Conservation (phyloP, 2,329 filamentous ascomycete species). For the Beauveria varroae region DNA sequence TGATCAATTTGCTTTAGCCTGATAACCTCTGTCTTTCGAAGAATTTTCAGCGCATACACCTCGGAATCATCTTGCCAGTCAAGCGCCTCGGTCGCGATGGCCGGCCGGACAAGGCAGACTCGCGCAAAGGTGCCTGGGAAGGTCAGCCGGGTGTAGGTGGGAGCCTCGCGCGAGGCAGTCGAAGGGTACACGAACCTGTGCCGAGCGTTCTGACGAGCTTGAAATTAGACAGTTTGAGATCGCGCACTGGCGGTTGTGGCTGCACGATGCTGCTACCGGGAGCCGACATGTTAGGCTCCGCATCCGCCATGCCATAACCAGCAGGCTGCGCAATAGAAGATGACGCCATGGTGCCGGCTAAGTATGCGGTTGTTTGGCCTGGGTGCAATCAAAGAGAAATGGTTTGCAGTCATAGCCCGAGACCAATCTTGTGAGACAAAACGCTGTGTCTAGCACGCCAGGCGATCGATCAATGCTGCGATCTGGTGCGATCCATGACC, state of each 20-base stretch:
- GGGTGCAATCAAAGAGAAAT: not conserved
- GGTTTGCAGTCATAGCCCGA: not conserved
- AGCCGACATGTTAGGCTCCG: not conserved
- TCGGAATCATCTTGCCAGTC: conserved; percentile 28
- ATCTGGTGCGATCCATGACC: conserved; percentile 4
- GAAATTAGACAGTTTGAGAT: conserved; percentile 48
- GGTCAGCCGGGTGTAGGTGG: not conserved
- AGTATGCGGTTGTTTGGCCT: not conserved
- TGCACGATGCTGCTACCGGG: not conserved
- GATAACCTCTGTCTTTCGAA: conserved; percentile 67
- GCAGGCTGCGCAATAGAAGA: conserved; percentile 5
- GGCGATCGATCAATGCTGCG: not conserved
- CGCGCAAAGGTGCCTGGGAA: conserved; percentile 66
- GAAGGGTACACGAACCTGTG: conserved; percentile 47
- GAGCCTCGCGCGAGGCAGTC: conserved; percentile 4
- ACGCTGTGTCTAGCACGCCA: not conserved
- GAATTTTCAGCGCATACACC: conserved; percentile 76
- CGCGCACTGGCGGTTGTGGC: conserved; percentile 21
- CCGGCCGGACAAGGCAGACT: conserved; percentile 68
- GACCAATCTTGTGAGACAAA: not conserved
- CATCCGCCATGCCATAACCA: not conserved
- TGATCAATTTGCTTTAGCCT: conserved; percentile 82
- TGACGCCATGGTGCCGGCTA: not conserved
- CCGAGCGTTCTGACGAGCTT: conserved; percentile 67
- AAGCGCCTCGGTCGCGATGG: conserved; percentile 35